Base-by-base conservation (phyloP, 106 monocot species). In the Dioscorea dumetorum region DNA sequence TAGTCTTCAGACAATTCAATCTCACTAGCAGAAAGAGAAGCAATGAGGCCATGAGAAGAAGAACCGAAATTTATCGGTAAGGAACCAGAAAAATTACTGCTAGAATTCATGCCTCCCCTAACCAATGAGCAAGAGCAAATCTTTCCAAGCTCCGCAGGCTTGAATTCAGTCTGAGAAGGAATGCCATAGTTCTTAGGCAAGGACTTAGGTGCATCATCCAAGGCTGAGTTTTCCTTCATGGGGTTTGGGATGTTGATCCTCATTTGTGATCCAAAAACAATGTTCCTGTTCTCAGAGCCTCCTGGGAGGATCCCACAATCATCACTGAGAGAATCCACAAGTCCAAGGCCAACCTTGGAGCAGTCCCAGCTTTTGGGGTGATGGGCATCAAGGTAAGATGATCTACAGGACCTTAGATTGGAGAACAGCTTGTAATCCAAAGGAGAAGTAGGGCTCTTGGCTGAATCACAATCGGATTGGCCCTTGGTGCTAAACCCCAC, bases 371-470 rank as follows among this genome's bases (percentile, higher is more conserved):
- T 78, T 75, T 70, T 89, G 5, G 78, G 72, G 10, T 62, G 53
- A 12, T 62, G 60, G 63, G 60, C 63, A 3, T 33, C 73, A 14
- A 24, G 62, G 61, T 21, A 50, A 31, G 78, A 71, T 22, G 81
- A 85, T 73, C 78, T 78, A 16, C 79, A 82, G 22, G 86, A 77
- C 8, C 72, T 66, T 1, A 81, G 56, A 53, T 69, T 81, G 58
- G 81, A 74, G 62, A 81, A 79, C 64, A 70, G 34, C 70, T 63
- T 81, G 72, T 58, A 77, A 28, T 87, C 91, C 71, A 91, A 66
- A 15, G 87, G 84, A 22, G 84, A 91, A 52, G 87, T 91, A 24
- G 91, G 87, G 82, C 91, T 91, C 71, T 68, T 83, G 12, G 71
- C 74, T n/a, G 83, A 70, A 23, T 81, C 88, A 22, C 52, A 65